phyloP scores from a whole-genome alignment of 495 filamentous ascomycete genomes.

The Aspergillus indologenus region DNA sequence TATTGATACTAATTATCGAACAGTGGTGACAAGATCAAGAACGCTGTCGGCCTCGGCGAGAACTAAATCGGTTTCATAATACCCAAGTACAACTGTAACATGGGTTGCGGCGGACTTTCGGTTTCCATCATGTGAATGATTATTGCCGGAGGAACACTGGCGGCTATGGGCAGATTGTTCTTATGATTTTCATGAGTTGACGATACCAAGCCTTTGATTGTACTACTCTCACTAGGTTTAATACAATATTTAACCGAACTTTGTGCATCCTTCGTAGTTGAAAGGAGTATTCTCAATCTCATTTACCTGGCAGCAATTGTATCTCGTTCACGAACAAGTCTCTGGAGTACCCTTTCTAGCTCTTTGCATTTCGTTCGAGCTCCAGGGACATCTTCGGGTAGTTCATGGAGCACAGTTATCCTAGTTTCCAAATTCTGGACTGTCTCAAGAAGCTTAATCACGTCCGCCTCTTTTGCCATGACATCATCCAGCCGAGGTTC shows the following conservation, averaged over 20 bases:
- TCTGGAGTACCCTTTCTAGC: conserved; percentile 57
- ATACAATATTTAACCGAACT: background rate
- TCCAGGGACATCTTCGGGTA: conserved; percentile 65
- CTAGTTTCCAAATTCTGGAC: conserved; percentile 51
- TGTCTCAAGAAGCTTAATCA: conserved; percentile 27
- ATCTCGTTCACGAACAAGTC: conserved; percentile 59
- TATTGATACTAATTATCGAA: conserved; percentile 19
- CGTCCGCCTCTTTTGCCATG: conserved; percentile 43
- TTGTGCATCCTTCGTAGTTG: background rate
- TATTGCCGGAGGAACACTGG: background rate
- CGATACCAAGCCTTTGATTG: conserved; percentile 4
- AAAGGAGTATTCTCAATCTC: conserved; percentile 1
- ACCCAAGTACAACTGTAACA: conserved; percentile 2
- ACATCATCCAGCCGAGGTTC: conserved; percentile 52
- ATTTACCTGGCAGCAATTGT: conserved; percentile 58
- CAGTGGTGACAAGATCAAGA: conserved; percentile 59
- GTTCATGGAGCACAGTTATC: conserved; percentile 58
- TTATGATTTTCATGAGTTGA: conserved; percentile 12
- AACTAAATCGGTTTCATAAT: conserved; percentile 29
- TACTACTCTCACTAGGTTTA: conserved; percentile 3
- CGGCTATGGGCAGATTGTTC: conserved; percentile 1
- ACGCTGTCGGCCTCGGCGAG: conserved; percentile 50
- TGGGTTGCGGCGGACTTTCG: conserved; percentile 8
- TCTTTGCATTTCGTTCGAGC: conserved; percentile 64
- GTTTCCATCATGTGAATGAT: conserved; percentile 5